These are phyloP conservation scores for Allodekkera sacchari DNA, from an alignment of 805 yeast genomes.

Conservation along the genomic window DNA sequence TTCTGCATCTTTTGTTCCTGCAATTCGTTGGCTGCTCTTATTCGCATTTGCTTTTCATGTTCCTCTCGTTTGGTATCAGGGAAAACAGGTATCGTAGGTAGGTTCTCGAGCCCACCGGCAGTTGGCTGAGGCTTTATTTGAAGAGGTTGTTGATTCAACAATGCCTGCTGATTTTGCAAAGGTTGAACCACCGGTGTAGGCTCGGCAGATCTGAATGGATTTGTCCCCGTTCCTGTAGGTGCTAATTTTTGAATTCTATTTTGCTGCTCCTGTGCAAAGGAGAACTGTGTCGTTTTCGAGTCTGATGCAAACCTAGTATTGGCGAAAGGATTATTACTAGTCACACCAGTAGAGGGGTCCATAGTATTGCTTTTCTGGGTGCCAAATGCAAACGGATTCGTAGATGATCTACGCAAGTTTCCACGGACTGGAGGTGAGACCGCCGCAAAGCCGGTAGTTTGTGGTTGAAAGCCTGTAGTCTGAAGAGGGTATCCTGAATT, in stretches of 20 bases:
- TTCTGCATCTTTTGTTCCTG: slow-evolving; percentile 10
- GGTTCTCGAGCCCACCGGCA: slow-evolving; percentile 64
- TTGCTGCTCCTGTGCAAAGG: slow-evolving; percentile 7
- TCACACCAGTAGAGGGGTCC: background rate
- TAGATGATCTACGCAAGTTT: slow-evolving; percentile 15
- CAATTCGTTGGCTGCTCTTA: slow-evolving; percentile 14
- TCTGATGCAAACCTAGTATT: slow-evolving; percentile 14
- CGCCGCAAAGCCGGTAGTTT: slow-evolving; percentile 2
- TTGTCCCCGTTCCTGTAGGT: slow-evolving; percentile 38
- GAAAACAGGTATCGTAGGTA: slow-evolving; percentile 61
- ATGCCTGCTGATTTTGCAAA: slow-evolving; percentile 6
- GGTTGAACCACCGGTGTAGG: slow-evolving; percentile 14
- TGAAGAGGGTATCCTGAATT: no score
- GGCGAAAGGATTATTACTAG: slow-evolving; percentile 20
- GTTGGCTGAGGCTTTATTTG: slow-evolving; percentile 44
- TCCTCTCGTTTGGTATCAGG: slow-evolving; percentile 42
- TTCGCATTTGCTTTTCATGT: slow-evolving; percentile 12
- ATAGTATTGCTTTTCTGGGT: background rate
- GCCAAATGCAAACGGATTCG: slow-evolving; percentile 23
- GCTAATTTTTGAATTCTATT: background rate
- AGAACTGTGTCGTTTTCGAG: slow-evolving; percentile 17
- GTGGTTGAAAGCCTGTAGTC: background rate
- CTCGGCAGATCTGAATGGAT: slow-evolving; percentile 40
- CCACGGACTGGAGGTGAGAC: slow-evolving; percentile 10
- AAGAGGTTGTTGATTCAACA: slow-evolving; percentile 3